Evolutionary conservation across 768 basidiomycete species (phyloP).

Genomic region (Antrodiella citrinella): DNA sequence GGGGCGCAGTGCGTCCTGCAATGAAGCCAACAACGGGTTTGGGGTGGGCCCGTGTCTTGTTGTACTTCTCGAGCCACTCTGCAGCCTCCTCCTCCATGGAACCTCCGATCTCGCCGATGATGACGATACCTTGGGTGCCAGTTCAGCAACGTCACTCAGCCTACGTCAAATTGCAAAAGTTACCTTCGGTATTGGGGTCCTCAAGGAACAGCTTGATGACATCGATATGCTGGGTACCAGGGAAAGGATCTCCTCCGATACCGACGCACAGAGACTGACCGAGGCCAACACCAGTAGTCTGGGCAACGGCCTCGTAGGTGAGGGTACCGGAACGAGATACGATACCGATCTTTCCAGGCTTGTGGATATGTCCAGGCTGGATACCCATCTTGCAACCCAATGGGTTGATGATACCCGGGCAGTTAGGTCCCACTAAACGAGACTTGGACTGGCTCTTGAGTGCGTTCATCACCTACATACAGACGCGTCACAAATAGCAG

Average conservation of each 20-base stretch:
- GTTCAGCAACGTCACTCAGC: slow-evolving; percentile 3
- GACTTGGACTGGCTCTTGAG: slow-evolving; percentile 91
- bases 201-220: slow-evolving; percentile 94
- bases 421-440: slow-evolving; percentile 96
- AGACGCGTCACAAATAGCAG: no score
- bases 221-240: slow-evolving; percentile 92
- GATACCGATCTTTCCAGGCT: slow-evolving; percentile 92
- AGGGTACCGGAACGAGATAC: slow-evolving; percentile 93
- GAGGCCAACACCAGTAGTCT: slow-evolving; percentile 92
- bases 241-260: slow-evolving; percentile 97
- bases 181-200: slow-evolving; percentile 89
- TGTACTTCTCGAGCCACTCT: slow-evolving; percentile 88
- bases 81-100: slow-evolving; percentile 99
- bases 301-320: slow-evolving; percentile 97
- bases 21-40: slow-evolving; percentile 99
- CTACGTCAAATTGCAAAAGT: no score
- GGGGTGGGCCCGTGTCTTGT: slow-evolving; percentile 76
- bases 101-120: slow-evolving; percentile 98
- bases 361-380: slow-evolving; percentile 96
- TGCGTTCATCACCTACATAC: slow-evolving; percentile 76
- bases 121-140: slow-evolving; percentile 71
- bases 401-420: slow-evolving; percentile 97
- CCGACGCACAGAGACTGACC: slow-evolving; percentile 96
- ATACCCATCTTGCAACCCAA: slow-evolving; percentile 99
- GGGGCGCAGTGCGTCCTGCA: slow-evolving; percentile 95